Base-by-base conservation (phyloP, 768 basidiomycete species). In the Leccinum boreale region DNA sequence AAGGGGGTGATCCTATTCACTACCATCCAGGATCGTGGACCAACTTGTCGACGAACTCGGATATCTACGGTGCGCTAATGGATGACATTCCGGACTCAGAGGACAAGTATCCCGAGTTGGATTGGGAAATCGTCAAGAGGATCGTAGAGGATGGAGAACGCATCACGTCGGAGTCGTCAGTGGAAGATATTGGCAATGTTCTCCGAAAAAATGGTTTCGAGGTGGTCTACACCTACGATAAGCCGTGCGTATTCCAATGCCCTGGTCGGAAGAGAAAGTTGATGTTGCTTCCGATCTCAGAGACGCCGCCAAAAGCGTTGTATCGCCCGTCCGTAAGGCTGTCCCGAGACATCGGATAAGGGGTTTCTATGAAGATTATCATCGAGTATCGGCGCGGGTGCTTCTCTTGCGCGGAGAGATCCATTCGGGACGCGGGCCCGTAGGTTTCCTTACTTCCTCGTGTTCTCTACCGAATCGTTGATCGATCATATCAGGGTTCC, bases 291-390 rank as follows among this genome's bases (percentile, higher is more conserved):
- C 36, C 17, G 3, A 39, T 39, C 36, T 9, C 36, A 39, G 36
- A 39, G 36, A 39, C 36, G 36, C 36, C 71, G 74, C 60, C 7
- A 77, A 80, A 61, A 71, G 74, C 26, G 76, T 80, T 3, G 65
- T 71, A 3, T 56, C 62, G 17, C 75, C 78, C 5, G 62, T 72
- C 10, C 64, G 59, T 9, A 68, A 77, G 61, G 74, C 74, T 53
- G 70, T 62, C 19, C 73, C 70, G 9, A 69, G 70, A 29, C 50
- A 67, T 55, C 61, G 60, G 9, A 65, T 80, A 56, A 69, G 72
- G 15, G 78, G 78, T 5, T 61, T 75, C 10, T 63, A 67, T 36
- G 77, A 79, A 23, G 78, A 79, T 56, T 80, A 71, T 47, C 54
- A 59, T 49, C 23, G 57, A 15, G 53, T 74, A 53, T 61, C 68